Evolutionary conservation across 2,329 filamentous ascomycete species (phyloP).

Genomic region (Monilinia fructigena): DNA sequence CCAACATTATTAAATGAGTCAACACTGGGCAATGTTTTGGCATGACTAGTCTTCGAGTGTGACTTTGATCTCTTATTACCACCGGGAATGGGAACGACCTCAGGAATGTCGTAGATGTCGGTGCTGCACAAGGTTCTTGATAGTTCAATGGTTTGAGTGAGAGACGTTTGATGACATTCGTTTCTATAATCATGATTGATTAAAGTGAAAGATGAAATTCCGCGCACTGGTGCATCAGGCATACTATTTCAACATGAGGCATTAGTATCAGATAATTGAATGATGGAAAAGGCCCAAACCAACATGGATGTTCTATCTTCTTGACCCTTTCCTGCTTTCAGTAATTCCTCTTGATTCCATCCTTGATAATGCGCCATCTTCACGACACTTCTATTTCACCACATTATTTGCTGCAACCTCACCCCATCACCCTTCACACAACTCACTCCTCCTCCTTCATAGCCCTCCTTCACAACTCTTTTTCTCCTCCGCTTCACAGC

Average conservation of each 20-base stretch:
- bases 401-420: neutral
- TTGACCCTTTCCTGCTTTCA: neutral
- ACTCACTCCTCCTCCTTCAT: neutral
- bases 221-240: neutral
- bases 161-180: neutral
- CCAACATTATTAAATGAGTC: conserved; percentile 22
- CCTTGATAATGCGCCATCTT: conserved; percentile 8
- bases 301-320: neutral
- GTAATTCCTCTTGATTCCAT: neutral
- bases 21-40: conserved; percentile 22
- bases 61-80: conserved; percentile 23
- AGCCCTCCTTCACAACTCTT: neutral
- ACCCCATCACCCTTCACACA: neutral
- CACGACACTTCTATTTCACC: neutral
- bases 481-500: neutral
- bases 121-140: conserved; percentile 25
- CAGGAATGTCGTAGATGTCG: conserved; percentile 27
- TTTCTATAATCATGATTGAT: conserved; percentile 25
- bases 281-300: neutral
- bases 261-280: conserved; percentile 1
- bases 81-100: conserved; percentile 16
- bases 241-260: neutral
- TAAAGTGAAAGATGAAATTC: conserved; percentile 30
- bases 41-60: conserved; percentile 21
- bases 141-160: conserved; percentile 26